These are phyloP conservation scores for Beta vulgaris DNA, from an alignment of 148 eudicot species.

Conservation along the genomic window DNA sequence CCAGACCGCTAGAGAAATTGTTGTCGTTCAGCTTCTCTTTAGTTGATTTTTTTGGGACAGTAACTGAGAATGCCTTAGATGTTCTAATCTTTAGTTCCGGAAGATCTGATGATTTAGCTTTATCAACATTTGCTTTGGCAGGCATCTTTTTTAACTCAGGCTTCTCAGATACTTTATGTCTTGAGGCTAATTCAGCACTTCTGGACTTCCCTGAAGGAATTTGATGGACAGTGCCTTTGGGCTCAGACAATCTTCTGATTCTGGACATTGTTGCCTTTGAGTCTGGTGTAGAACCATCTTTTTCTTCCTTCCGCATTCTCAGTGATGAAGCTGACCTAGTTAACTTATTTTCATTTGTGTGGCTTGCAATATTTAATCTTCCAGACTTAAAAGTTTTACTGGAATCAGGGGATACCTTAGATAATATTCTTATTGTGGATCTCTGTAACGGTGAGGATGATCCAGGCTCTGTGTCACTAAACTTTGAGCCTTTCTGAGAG, in stretches of 20 bases:
- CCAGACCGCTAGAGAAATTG: conserved; percentile 29
- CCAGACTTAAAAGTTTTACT: conserved; percentile 50
- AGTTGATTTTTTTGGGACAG: conserved; percentile 36
- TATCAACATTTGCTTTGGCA: conserved; percentile 44
- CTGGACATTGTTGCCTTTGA: conserved; percentile 67
- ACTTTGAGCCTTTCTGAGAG: conserved; percentile 75
- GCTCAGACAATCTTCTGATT: conserved; percentile 89
- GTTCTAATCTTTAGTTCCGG: conserved; percentile 59
- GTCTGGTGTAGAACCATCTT: conserved; percentile 46
- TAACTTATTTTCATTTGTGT: conserved; percentile 47
- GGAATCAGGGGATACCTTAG: conserved; percentile 47
- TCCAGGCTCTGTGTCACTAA: conserved; percentile 87
- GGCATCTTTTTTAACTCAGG: conserved; percentile 53
- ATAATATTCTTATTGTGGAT: conserved; percentile 60
- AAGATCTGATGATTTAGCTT: conserved; percentile 58
- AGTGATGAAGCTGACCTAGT: conserved; percentile 74
- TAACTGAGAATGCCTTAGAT: conserved; percentile 39
- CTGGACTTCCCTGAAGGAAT: conserved; percentile 42
- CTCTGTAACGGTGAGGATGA: conserved; percentile 91
- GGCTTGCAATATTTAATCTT: conserved; percentile 42
- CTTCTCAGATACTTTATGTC: conserved; percentile 43
- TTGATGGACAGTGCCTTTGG: conserved; percentile 49
- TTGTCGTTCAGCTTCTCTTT: conserved; percentile 40
- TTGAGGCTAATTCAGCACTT: conserved; percentile 49
- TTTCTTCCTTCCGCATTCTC: conserved; percentile 53